Evolutionary conservation across 805 yeast species (phyloP).

Genomic region (Saccharomycopsis sp.): DNA sequence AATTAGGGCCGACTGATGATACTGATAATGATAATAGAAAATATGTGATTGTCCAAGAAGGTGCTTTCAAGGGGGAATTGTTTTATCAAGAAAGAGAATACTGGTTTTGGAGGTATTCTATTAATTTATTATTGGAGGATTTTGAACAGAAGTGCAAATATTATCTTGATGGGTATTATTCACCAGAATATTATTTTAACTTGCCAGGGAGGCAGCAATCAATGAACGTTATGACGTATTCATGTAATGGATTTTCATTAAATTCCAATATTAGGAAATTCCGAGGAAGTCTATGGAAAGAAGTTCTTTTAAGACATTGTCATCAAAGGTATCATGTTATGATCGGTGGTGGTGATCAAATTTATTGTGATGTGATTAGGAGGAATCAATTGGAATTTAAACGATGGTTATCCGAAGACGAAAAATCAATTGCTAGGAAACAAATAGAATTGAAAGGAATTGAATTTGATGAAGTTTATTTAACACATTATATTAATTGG

Average conservation of each 20-base stretch:
- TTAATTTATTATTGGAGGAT: slow-evolving; percentile 41
- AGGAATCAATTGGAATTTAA: slow-evolving; percentile 42
- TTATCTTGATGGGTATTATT: slow-evolving; percentile 39
- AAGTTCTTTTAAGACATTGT: slow-evolving; percentile 64
- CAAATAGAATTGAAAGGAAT: background rate
- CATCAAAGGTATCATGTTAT: slow-evolving; percentile 87
- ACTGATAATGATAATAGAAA: slow-evolving; percentile 8
- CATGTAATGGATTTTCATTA: slow-evolving; percentile 87
- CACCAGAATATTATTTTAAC: slow-evolving; percentile 51
- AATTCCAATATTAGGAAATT: slow-evolving; percentile 58
- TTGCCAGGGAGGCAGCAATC: slow-evolving; percentile 57
- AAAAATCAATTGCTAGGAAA: background rate
- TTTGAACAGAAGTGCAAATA: slow-evolving; percentile 64
- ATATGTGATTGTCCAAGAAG: slow-evolving; percentile 26
- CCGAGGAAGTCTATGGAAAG: slow-evolving; percentile 78
- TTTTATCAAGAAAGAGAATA: slow-evolving; percentile 40
- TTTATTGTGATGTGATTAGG: slow-evolving; percentile 80
- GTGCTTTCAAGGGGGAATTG: slow-evolving; percentile 40
- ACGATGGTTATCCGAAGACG: slow-evolving; percentile 48
- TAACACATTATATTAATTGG: slow-evolving; percentile 76
- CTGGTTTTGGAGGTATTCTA: slow-evolving; percentile 59
- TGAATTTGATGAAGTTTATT: slow-evolving; percentile 60
- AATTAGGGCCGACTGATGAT: slow-evolving; percentile 34
- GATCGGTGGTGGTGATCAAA: slow-evolving; percentile 98
- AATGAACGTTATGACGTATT: slow-evolving; percentile 76